Evolutionary conservation across 768 basidiomycete genomes (phyloP), one percentile per base, ranked within the genome.

Genomic region (Dioszegia crocea): DNA sequence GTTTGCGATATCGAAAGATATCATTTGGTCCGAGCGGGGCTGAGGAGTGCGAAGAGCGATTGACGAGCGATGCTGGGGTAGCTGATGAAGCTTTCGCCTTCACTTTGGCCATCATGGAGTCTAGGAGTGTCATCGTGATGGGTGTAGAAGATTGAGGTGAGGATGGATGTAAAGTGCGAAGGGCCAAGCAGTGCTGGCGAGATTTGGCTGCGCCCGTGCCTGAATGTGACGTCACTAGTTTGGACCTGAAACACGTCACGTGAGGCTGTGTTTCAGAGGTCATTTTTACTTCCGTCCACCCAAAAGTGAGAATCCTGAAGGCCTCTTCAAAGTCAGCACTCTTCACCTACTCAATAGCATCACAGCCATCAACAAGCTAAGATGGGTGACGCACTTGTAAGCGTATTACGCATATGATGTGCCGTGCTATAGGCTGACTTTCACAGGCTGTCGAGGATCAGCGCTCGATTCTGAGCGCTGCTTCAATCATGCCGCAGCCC

Each of bases 1-100:
- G 88, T 67, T 84, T 86, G 62, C 88, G 81, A 77, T 84, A 86
- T 36, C 83, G 80, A 66, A 83, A 81, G 45, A 83, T 60, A 40
- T 79, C 77, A 84, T 82, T 46, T 12, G 60, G 57, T 10, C 65
- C 65, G 6, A 67, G 63, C 23, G 66, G 58, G 8, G 51, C 41
- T 5, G 52, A 54, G 11, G n/a, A 10, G 54, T n/a, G 31, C 47
- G 26, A 17, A 43, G 47, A 36, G 56, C 36, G 17, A 57, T 16
- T 30, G 41, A 6, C 33, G 33, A 4, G 40, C 21, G 27, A 9
- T 21, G 41, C 17, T 4, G 29, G 10, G 19, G 36, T 27, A 8
- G 33, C 26, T 52, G 59, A 14, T 45, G 48, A 53, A 41, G 57
- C 60, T 47, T 57, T 41, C 39, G 56, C 40, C 29, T 50, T 44